Conservation (phyloP, 768 basidiomycete species). For the Mycena amicta region DNA sequence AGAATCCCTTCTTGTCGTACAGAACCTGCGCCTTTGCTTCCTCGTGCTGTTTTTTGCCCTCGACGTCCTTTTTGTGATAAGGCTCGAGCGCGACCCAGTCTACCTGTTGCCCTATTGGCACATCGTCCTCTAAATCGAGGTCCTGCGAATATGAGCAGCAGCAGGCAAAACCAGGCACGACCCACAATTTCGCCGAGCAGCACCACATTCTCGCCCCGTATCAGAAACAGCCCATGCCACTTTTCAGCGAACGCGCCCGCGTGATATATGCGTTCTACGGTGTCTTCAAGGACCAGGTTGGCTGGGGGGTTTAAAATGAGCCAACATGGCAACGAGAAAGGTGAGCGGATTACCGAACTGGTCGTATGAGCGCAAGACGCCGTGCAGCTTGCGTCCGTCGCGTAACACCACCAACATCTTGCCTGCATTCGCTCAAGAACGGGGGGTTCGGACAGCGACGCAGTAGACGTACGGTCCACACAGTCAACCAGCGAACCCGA, state of each 20-base stretch:
- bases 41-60: conserved; percentile 77
- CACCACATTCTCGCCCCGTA: conserved; percentile 98
- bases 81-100: conserved; percentile 71
- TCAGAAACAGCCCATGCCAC: conserved; percentile 88
- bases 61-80: conserved; percentile 73
- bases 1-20: conserved; percentile 85
- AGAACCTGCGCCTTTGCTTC: conserved; percentile 82
- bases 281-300: conserved; percentile 95
- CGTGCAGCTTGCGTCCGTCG: conserved; percentile 95
- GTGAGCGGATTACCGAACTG: conserved; percentile 81
- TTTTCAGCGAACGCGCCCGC: conserved; percentile 85
- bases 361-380: conserved; percentile 95
- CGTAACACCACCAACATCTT: conserved; percentile 97
- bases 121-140: conserved; percentile 88
- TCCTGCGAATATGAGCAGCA: conserved; percentile 55
- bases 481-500: conserved; percentile 98
- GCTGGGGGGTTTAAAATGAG: too few species aligned
- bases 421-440: conserved; percentile 54
- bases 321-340: too few species aligned
- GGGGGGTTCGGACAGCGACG: conserved; percentile 31
- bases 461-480: conserved; percentile 96
- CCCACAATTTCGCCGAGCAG: conserved; percentile 94
- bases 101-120: conserved; percentile 69
- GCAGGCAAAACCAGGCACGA: conserved; percentile 18
- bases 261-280: conserved; percentile 93